Conservation (phyloP, 2,329 filamentous ascomycete genomes). For the Colletotrichum viniferum region DNA sequence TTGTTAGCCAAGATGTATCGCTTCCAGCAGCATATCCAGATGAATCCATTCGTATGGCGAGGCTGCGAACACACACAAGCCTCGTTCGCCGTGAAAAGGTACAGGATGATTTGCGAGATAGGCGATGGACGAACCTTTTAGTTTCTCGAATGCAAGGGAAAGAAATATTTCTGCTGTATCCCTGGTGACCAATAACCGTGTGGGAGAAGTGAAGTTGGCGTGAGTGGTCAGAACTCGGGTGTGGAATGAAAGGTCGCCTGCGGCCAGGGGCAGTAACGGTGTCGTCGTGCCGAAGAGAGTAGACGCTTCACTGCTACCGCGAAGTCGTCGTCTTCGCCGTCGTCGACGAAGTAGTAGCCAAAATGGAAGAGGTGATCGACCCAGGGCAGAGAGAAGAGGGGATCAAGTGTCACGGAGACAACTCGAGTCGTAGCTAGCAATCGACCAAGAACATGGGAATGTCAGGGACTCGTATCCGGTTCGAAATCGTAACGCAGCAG, state of each 20-base stretch:
- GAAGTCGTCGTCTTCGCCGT: conserved; percentile 31
- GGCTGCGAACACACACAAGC: not conserved
- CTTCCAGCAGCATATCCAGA: not conserved
- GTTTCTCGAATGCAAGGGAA: not conserved
- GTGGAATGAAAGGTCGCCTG: conserved; percentile 60
- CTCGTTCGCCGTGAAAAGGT: not conserved
- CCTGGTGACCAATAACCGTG: conserved; percentile 18
- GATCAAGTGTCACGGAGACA: conserved; percentile 36
- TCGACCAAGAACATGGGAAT: conserved; percentile 35
- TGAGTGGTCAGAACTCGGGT: conserved; percentile 36
- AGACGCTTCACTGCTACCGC: conserved; percentile 53
- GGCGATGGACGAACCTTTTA: conserved; percentile 13
- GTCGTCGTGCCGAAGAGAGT: conserved; percentile 35
- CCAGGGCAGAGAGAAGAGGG: conserved; percentile 22
- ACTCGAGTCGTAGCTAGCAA: conserved; percentile 33
- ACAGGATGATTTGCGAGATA: not conserved
- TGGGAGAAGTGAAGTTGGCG: conserved; percentile 15
- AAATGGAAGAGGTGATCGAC: conserved; percentile 22
- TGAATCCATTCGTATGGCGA: not conserved
- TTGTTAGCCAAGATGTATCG: not conserved
- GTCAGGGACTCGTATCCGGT: conserved; percentile 10
- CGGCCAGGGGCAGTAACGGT: conserved; percentile 51
- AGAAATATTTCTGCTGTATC: not conserved
- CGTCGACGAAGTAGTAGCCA: not conserved
- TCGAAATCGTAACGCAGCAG: not conserved